Evolutionary conservation across 116 monocot genomes (phyloP), one percentile per base, ranked within the genome.

Genomic region (Dioscorea cayenensis): DNA sequence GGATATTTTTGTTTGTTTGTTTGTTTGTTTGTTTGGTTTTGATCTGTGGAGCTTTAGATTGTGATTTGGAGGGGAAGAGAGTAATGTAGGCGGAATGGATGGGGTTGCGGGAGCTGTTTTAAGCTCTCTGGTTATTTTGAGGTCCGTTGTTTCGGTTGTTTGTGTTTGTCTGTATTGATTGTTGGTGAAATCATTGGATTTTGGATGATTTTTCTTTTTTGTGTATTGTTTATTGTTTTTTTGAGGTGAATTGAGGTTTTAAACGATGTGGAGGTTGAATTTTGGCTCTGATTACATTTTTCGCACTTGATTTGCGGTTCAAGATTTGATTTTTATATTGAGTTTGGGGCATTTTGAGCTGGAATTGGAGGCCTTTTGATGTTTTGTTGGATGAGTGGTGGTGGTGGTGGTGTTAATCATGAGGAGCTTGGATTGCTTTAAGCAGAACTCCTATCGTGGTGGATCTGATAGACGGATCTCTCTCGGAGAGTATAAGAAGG

Each of bases 401-500:
- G 27, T 43, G 28, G 28, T 43, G 28, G 28, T 14, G 49, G 29
- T 50, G 16, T 51, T 23, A 13, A 23, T 65, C n/a, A 85, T 88
- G 85, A 90, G 81, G 80, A 84, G 67, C 51, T 63, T 88, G 63
- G 65, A 70, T 76, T 90, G 85, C 68, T 84, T 94, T 36, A 80
- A 76, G 64, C 70, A 69, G 60, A 84, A 63, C 11, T 52, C 55
- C n/a, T 37, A 28, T 23, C 55, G 73, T 19, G 60, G 73, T 59
- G 62, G 76, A 64, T 70, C 74, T 3, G 81, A 88, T 77, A 71
- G 92, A 74, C 78, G 84, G 76, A 77, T 88, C 19, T 97, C 92
- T 17, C 79, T 97, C 1, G 79, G 85, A 1, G 96, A 97, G 70
- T 97, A 90, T 75, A 90, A 68, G 70, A 87, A 79, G 79, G 82